Conservation (phyloP, 306 rosid genomes). For the Albizia julibrissin region DNA sequence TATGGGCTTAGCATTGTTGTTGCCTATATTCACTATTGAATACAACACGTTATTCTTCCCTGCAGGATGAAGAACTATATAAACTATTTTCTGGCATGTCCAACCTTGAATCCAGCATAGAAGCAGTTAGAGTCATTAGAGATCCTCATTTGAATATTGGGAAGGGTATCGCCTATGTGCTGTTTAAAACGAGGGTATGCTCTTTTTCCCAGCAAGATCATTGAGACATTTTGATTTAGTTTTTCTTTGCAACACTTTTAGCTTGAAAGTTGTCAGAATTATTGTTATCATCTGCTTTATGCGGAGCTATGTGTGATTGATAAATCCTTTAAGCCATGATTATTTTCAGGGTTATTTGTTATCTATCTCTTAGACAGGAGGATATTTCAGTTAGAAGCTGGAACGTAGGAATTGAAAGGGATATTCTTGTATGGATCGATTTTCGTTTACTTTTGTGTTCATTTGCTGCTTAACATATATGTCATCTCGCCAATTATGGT, state of each 20-base stretch:
- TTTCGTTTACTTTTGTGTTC: slow-evolving; percentile 2
- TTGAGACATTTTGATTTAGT: not conserved
- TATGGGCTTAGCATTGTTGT: not conserved
- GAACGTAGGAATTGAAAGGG: not conserved
- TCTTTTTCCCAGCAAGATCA: not conserved
- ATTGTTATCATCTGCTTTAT: not conserved
- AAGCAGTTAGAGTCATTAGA: slow-evolving; percentile 85
- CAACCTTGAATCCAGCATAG: slow-evolving; percentile 59
- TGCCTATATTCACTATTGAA: slow-evolving; percentile 10
- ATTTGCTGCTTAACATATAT: slow-evolving; percentile 10
- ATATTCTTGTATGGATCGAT: not conserved
- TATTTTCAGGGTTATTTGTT: slow-evolving; percentile 13
- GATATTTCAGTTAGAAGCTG: slow-evolving; percentile 16
- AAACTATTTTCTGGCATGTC: slow-evolving; percentile 69
- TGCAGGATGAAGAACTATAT: slow-evolving; percentile 95
- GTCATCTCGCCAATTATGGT: not conserved
- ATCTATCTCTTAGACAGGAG: slow-evolving; percentile 19
- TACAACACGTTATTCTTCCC: slow-evolving; percentile 20
- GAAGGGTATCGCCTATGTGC: slow-evolving; percentile 89
- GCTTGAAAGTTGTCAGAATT: slow-evolving; percentile 11
- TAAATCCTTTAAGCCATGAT: not conserved
- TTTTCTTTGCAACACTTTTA: slow-evolving; percentile 15
- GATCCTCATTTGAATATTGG: slow-evolving; percentile 80
- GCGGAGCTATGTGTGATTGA: slow-evolving; percentile 12
- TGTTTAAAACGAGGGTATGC: slow-evolving; percentile 81